phyloP scores from a whole-genome alignment of 192 early-diverging fungal species.

The Coemansia sp. region DNA sequence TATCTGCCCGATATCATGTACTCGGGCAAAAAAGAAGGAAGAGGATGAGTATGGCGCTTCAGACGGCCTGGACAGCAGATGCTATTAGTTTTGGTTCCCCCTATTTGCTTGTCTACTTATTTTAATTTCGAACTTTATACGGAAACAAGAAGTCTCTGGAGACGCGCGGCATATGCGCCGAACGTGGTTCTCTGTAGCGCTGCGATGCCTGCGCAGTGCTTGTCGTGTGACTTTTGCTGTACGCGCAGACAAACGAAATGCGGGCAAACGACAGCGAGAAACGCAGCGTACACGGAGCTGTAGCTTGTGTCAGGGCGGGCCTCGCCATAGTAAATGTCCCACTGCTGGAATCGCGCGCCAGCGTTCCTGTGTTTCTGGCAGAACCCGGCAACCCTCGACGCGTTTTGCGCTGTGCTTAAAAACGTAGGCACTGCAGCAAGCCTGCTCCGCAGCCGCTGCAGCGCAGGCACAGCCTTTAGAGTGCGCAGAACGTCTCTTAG shows the following conservation, averaged over 20 bases:
- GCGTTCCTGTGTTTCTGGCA: not conserved
- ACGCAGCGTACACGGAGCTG: not conserved
- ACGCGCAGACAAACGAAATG: not conserved
- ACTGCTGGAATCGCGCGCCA: not conserved
- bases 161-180: not conserved
- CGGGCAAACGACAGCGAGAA: not conserved
- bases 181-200: not conserved
- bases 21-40: constrained; percentile 2
- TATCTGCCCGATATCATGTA: constrained; percentile 44
- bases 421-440: not conserved
- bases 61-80: not conserved
- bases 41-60: not conserved
- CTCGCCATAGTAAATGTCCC: not conserved
- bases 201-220: not conserved
- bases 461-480: not conserved
- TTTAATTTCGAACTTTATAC: not conserved
- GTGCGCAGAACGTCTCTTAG: not conserved
- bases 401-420: not conserved
- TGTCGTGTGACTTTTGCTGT: not conserved
- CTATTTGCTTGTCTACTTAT: too few relatives aligned
- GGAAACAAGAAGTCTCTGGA: not conserved
- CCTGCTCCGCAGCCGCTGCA: not conserved
- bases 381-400: not conserved
- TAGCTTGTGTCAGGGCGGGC: not conserved
- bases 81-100: constrained; percentile 1